Conservation (phyloP, 306 rosid genomes). For the Lathyrus sativus region DNA sequence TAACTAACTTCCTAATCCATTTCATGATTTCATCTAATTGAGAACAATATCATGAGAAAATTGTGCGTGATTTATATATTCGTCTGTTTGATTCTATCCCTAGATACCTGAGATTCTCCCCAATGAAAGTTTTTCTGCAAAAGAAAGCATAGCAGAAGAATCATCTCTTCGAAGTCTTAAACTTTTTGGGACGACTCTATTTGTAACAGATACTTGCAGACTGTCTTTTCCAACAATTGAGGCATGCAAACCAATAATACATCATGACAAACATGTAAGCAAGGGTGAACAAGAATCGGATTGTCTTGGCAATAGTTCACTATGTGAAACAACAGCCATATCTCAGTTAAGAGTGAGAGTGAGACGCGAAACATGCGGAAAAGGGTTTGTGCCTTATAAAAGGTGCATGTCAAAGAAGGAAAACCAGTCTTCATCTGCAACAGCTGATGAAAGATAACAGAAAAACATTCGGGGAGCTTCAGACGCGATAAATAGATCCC, state of each 20-base stretch:
- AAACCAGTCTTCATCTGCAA: slow-evolving; percentile 31
- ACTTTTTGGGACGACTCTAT: slow-evolving; percentile 73
- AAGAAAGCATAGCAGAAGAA: slow-evolving; percentile 47
- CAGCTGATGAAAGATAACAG: slow-evolving; percentile 43
- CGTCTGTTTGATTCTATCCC: slow-evolving; percentile 27
- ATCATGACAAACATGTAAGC: not conserved
- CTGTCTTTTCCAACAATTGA: slow-evolving; percentile 39
- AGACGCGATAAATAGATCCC: not conserved
- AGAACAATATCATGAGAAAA: not conserved
- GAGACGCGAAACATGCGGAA: slow-evolving; percentile 36
- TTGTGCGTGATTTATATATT: not conserved
- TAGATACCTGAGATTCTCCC: slow-evolving; percentile 53
- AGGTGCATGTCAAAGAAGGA: slow-evolving; percentile 50
- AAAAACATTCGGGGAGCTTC: slow-evolving; percentile 29
- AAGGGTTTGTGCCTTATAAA: slow-evolving; percentile 82
- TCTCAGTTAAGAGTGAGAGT: slow-evolving; percentile 42
- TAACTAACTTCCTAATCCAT: slow-evolving; percentile 34
- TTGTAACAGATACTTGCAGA: slow-evolving; percentile 43
- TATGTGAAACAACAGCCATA: slow-evolving; percentile 29
- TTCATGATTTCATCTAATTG: slow-evolving; percentile 17
- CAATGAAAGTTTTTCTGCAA: slow-evolving; percentile 29
- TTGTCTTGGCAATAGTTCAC: slow-evolving; percentile 7
- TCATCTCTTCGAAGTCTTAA: slow-evolving; percentile 50
- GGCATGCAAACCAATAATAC: slow-evolving; percentile 36
- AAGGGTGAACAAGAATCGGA: slow-evolving; percentile 37